These are phyloP conservation scores for Paragyromitra xinjiangensis DNA, from an alignment of 495 filamentous ascomycete species.

Conservation along the genomic window DNA sequence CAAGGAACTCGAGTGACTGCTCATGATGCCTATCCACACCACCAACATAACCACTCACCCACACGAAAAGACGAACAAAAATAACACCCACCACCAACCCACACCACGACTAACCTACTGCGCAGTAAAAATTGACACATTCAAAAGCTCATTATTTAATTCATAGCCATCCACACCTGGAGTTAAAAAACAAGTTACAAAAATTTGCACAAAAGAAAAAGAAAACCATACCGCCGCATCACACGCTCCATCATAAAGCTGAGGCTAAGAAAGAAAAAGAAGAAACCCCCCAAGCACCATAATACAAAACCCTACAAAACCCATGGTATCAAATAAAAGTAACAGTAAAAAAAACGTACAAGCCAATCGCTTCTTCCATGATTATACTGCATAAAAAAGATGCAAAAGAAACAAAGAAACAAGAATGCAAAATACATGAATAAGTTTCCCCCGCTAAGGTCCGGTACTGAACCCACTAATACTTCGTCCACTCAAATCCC, in stretches of 20 bases:
- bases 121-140: neutral
- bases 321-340: conserved; percentile 45
- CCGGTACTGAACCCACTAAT: conserved; percentile 46
- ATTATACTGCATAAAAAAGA: conserved; percentile 17
- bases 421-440: conserved; percentile 24
- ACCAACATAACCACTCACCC: neutral
- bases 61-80: neutral
- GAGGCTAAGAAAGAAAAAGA: conserved; percentile 6
- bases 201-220: conserved; percentile 37
- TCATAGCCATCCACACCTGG: conserved; percentile 2
- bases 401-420: conserved; percentile 13
- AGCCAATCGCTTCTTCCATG: conserved; percentile 24
- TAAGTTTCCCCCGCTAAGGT: conserved; percentile 35
- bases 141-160: conserved; percentile 9
- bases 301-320: conserved; percentile 47
- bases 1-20: neutral
- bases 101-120: neutral
- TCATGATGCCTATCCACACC: neutral
- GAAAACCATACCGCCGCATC: conserved; percentile 7
- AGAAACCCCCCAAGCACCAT: conserved; percentile 43
- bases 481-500: conserved; percentile 43
- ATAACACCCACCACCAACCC: neutral
- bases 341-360: conserved; percentile 24
- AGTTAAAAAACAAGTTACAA: conserved; percentile 18
- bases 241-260: conserved; percentile 4